phyloP scores from a whole-genome alignment of 352 stramenopile species.

The Phytophthora sp. region DNA sequence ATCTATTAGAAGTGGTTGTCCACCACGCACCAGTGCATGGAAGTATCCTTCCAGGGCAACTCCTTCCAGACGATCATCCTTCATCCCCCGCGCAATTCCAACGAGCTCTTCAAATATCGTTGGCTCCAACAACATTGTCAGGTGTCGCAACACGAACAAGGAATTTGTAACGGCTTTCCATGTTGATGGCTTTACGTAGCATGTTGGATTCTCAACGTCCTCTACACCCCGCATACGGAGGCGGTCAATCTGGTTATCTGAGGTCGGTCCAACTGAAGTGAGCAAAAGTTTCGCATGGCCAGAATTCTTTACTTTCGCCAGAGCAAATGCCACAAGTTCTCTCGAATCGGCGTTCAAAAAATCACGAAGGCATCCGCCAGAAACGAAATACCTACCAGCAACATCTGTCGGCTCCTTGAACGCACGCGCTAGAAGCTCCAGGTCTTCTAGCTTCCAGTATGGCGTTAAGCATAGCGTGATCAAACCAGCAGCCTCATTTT shows the following conservation, averaged over 20 bases:
- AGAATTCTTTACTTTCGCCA: neutral
- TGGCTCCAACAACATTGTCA: neutral
- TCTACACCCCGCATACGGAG: constrained; percentile 2
- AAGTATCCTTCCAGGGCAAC: constrained; percentile 5
- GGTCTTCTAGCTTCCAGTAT: constrained; percentile 7
- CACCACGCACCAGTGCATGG: neutral
- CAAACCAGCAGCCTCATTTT: no score
- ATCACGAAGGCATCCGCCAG: constrained; percentile 6
- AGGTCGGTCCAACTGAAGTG: neutral
- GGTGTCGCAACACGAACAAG: neutral
- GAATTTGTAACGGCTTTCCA: neutral
- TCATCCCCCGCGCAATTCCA: constrained; percentile 1
- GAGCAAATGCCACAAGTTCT: neutral
- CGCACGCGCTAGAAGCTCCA: neutral
- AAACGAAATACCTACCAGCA: constrained; percentile 1
- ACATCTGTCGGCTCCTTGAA: neutral
- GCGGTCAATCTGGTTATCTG: neutral
- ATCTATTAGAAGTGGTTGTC: neutral
- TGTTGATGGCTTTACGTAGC: neutral
- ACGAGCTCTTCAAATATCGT: constrained; percentile 3
- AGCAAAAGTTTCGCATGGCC: neutral
- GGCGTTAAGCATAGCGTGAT: constrained; percentile 5
- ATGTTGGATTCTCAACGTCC: neutral
- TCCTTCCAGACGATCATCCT: constrained; percentile 4
- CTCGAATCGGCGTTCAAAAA: neutral